Base-by-base conservation (phyloP, 2,329 filamentous ascomycete species). In the Aspergillus pseudotamarii region DNA sequence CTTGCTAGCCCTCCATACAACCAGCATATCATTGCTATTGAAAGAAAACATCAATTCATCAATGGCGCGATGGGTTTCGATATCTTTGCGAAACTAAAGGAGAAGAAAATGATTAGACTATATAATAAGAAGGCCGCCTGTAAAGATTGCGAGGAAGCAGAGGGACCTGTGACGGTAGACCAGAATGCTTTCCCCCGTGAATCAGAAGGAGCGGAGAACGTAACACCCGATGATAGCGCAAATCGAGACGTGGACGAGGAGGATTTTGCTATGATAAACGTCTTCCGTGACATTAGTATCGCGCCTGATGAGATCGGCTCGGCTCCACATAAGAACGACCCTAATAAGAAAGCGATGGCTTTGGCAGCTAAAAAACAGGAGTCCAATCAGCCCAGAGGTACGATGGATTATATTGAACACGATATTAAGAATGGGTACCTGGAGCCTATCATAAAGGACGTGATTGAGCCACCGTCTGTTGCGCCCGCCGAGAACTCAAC, bases 1-100 rank as follows among this genome's bases (percentile, higher is more conserved):
- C 83, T 99, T 62, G 94, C 94, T 16, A 93, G 90, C 65, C 84
- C 89, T 59, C 93, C 94, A 0, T 97, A 96, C 79, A 92, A 94
- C 72, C 89, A 89, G 71, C 88, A 93, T 68, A 91, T 98, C 50
- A 88, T 98, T 60, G 95, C 94, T 1, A 93, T 99, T 38, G 95
- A 99, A 78, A 91, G 93, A 63, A 89, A 89, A 66, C 89, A 92
- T 71, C 88, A 91, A 70, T 97, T 97, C 72, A 96, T 98, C 64
- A 86, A 87, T 26, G 93, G 93, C 10, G 94, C 95, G 5, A 92
- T 89, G 75, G 87, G 86, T 19, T 92, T 96, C 74, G 95, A 99
- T 79, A 83, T 95, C n/a, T 81, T 89, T 64, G 93, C 94, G 0
- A 91, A 90, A 54, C 76, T 97, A 60, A 89, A 89, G 74, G 87